Evolutionary conservation across 176 grass and related monocot species (phyloP), one percentile per base, ranked within the genome.

Genomic region (Zea luxurians): DNA sequence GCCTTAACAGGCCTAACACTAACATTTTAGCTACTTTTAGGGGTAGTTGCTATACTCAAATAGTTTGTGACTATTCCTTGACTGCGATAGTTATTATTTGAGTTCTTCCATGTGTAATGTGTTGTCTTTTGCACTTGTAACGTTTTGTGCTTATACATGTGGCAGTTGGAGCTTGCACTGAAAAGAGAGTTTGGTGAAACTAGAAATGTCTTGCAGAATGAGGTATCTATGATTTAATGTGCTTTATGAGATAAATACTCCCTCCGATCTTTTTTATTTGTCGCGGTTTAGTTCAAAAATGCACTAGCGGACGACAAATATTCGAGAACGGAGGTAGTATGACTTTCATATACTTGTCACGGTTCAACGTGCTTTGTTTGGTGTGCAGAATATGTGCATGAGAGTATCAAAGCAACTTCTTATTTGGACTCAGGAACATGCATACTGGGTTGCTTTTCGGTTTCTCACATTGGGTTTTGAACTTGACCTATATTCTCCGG

Each of bases 401-500:
- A 99, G 91, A 87, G 89, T 94, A 71, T 95, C 96, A 59, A 99
- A 92, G 64, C 89, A 92, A 71, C 92, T 99, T 75, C 80, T 99
- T 83, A 70, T 85, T 65, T 99, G 96, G 96, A 80, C 85, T 85
- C 89, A 99, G 57, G 96, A 95, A 77, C 85, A 92, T 64, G 81
- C 83, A 1, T 99, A 89, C 82, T 99, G 92, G 96, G 70, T 89
- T 89, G 92, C 96, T 78, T 92, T 84, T 77, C 88, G 96, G 76
- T 99, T 99, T 85, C 89, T 99, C 61, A 91, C 78, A 58, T 79
- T 99, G 78, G 96, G 92, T 46, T 99, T 99, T 66, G 96, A 99
- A 71, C 88, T 99, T 66, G 92, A 99, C 16, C 87, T 99, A 12
- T 99, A 99, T 88, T 88, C 85, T 72, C 83, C 90, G 1, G 53